Evolutionary conservation across 106 monocot species (phyloP).

Genomic region (Platanthera guangdongensis): DNA sequence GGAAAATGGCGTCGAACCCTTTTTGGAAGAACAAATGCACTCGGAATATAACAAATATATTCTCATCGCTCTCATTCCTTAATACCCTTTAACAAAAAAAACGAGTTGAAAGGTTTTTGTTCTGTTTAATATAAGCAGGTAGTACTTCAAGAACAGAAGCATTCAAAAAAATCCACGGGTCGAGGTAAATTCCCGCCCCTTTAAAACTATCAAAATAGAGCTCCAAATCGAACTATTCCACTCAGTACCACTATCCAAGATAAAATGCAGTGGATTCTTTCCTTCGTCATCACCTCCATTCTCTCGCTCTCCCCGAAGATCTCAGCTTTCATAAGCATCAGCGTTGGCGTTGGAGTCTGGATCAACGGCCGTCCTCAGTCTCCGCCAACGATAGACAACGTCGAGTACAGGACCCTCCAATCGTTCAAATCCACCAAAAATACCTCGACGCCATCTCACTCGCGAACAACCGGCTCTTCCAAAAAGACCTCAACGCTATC

Average conservation of each 20-base stretch:
- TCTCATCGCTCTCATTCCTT: too few relatives aligned
- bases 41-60: too few relatives aligned
- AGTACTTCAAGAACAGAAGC: too few relatives aligned
- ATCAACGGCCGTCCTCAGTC: slow-evolving; percentile 8
- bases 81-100: too few relatives aligned
- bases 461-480: slow-evolving; percentile 45
- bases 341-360: slow-evolving; percentile 38
- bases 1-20: too few relatives aligned
- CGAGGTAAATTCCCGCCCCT: too few relatives aligned
- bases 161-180: too few relatives aligned
- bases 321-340: slow-evolving; percentile 16
- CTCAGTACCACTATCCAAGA: background rate
- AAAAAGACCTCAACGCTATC: slow-evolving; percentile 37
- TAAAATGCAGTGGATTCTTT: slow-evolving; percentile 8
- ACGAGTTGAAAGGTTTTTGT: too few relatives aligned
- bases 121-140: too few relatives aligned
- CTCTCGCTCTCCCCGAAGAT: background rate
- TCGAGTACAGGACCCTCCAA: slow-evolving; percentile 59
- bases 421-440: slow-evolving; percentile 55
- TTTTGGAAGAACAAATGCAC: too few relatives aligned
- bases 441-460: slow-evolving; percentile 46
- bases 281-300: slow-evolving; percentile 11
- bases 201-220: background rate
- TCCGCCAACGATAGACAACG: background rate
- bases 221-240: background rate